Conservation (phyloP, 2,329 filamentous ascomycete species). For the Ophiostoma montium region DNA sequence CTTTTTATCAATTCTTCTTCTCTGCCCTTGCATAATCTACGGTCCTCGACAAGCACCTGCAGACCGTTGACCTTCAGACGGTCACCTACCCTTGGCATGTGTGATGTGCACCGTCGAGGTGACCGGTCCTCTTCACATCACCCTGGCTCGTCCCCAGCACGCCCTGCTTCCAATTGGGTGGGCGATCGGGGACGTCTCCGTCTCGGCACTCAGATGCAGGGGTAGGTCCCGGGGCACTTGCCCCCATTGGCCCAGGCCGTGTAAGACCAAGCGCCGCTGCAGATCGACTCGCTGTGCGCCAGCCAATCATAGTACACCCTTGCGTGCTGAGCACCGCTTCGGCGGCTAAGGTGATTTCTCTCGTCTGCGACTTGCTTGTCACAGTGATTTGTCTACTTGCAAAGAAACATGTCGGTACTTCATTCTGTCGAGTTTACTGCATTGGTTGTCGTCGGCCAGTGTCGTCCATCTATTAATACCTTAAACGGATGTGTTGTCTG, state of each 20-base stretch:
- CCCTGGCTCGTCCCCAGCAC: not conserved
- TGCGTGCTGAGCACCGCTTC: not conserved
- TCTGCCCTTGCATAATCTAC: no score
- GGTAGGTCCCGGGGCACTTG: not conserved
- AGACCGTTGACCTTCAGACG: no score
- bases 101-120: no score
- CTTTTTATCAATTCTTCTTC: no score
- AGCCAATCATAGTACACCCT: slow-evolving; percentile 7
- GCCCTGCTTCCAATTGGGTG: not conserved
- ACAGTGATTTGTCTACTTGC: not conserved
- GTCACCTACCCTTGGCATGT: no score
- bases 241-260: not conserved
- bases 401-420: no score
- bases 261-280: slow-evolving; percentile 2
- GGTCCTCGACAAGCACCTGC: no score
- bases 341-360: slow-evolving; percentile 9
- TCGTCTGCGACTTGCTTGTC: not conserved
- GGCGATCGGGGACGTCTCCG: not conserved
- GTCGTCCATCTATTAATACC: no score
- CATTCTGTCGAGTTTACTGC: no score
- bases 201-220: slow-evolving; percentile 1
- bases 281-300: no score
- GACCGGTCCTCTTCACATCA: not conserved
- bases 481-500: no score
- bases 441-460: no score